These are phyloP conservation scores for Liquidambar formosana DNA, from an alignment of 164 flowering plant species.

Conservation along the genomic window DNA sequence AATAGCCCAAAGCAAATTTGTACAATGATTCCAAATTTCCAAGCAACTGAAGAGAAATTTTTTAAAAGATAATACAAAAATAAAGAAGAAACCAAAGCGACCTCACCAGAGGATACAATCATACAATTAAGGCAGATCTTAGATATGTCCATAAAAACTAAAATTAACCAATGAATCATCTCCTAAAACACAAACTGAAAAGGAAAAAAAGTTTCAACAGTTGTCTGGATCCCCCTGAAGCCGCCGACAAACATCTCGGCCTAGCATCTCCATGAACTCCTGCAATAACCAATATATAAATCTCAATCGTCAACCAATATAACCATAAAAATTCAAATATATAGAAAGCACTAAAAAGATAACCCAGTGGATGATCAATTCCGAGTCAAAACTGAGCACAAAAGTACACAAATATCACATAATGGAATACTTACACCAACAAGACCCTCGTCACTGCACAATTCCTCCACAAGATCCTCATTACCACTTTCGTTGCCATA, in stretches of 20 bases:
- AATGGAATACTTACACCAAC: conserved; percentile 45
- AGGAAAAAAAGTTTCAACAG: too few relatives aligned
- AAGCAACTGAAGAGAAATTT: too few relatives aligned
- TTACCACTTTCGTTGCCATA: conserved; percentile 24
- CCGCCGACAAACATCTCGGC: conserved; percentile 39
- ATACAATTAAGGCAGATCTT: too few relatives aligned
- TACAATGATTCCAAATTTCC: too few relatives aligned
- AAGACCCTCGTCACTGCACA: conserved; percentile 57
- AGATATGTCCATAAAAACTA: too few relatives aligned
- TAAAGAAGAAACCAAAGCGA: too few relatives aligned
- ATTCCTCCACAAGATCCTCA: conserved; percentile 44
- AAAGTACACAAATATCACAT: not conserved
- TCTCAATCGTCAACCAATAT: not conserved
- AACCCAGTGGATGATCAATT: not conserved
- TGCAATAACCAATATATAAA: conserved; percentile 23
- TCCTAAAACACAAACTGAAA: too few relatives aligned
- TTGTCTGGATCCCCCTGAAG: conserved; percentile 32
- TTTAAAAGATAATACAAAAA: too few relatives aligned
- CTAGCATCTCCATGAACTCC: conserved; percentile 67
- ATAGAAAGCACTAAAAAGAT: not conserved
- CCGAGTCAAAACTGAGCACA: too few relatives aligned
- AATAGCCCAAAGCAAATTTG: too few relatives aligned
- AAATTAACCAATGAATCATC: too few relatives aligned
- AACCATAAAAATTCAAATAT: not conserved
- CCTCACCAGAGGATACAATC: too few relatives aligned